phyloP scores from a whole-genome alignment of 495 filamentous ascomycete species.

The Choiromyces venosus region DNA sequence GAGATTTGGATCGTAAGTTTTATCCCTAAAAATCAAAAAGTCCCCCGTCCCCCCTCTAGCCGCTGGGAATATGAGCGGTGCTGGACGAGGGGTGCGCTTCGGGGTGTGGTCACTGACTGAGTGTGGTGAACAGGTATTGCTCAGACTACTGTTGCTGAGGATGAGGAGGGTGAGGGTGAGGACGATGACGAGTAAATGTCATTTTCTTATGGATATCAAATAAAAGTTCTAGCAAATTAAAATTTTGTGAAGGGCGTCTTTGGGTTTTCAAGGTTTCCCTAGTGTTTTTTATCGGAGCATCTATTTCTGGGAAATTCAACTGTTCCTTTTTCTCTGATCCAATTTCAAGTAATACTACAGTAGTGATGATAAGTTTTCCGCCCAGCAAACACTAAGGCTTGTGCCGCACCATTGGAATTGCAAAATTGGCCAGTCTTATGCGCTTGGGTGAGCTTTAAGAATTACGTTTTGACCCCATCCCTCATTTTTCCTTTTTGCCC shows the following conservation, averaged over 20 bases:
- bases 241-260: background rate
- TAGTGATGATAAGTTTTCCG: too few relatives aligned
- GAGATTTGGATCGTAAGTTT: conserved; percentile 84
- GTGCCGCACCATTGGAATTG: background rate
- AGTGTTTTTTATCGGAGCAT: background rate
- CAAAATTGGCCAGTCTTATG: background rate
- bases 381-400: too few relatives aligned
- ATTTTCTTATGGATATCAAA: background rate
- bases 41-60: conserved; percentile 42
- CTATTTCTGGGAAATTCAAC: background rate
- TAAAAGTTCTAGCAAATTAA: background rate
- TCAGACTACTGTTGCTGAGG: conserved; percentile 29
- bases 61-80: conserved; percentile 44
- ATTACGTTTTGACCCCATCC: too few relatives aligned
- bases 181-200: conserved; percentile 13
- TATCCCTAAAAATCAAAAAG: background rate
- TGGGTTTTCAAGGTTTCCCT: background rate
- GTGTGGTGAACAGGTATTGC: conserved; percentile 32
- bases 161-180: conserved; percentile 27
- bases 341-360: background rate
- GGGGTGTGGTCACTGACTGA: conserved; percentile 35
- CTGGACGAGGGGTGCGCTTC: conserved; percentile 42
- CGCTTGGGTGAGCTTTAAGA: background rate
- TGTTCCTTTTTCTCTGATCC: background rate
- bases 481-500: too few relatives aligned